A percentile compares a stretch with the other conserved stretches of the same genome.
phyloP scores from a whole-genome alignment of 2,329 filamentous ascomycete species.

The Colletotrichum theobromicola region DNA sequence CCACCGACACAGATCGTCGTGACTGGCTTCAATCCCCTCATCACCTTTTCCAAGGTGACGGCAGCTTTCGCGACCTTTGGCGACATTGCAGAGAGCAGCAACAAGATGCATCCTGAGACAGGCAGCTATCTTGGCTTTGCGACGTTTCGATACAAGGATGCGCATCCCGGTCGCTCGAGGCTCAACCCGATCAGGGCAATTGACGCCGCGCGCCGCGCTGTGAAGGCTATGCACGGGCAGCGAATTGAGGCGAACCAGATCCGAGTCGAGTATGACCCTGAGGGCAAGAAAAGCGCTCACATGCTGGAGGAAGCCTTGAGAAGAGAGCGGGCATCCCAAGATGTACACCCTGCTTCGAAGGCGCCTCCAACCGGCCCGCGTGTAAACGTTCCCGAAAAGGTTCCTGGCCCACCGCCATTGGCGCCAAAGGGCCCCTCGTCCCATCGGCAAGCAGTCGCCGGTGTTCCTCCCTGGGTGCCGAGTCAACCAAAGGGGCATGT shows the following conservation, averaged over 20 bases:
- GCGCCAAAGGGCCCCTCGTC: conserved; percentile 85
- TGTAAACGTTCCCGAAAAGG: conserved; percentile 40
- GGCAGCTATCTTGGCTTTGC: conserved; percentile 94
- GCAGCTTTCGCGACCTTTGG: conserved; percentile 82
- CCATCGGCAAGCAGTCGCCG: conserved; percentile 41
- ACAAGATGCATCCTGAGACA: conserved; percentile 93
- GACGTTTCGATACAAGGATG: conserved; percentile 86
- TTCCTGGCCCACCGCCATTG: conserved; percentile 75
- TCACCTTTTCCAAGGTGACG: conserved; percentile 77
- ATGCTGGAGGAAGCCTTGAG: conserved; percentile 79
- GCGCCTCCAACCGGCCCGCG: conserved; percentile 42
- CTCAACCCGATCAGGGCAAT: conserved; percentile 68
- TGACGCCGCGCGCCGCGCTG: conserved; percentile 81
- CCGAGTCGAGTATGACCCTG: conserved; percentile 86
- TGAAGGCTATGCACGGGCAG: conserved; percentile 77
- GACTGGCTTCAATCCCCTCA: conserved; percentile 93
- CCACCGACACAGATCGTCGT: conserved; percentile 92
- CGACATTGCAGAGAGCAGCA: conserved; percentile 88
- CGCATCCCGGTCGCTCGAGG: conserved; percentile 58
- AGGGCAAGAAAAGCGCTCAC: conserved; percentile 80
- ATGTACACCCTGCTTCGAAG: conserved; percentile 30
- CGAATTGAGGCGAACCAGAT: conserved; percentile 80
- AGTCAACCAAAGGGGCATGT: conserved; percentile 54
- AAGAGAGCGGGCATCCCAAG: conserved; percentile 58
- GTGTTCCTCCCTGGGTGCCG: conserved; percentile 38